Percentiles rank a stretch among this genome's conserved stretches.
These are phyloP conservation scores for Mycena kentingensis DNA, from an alignment of 768 basidiomycete genomes.

Conservation along the genomic window DNA sequence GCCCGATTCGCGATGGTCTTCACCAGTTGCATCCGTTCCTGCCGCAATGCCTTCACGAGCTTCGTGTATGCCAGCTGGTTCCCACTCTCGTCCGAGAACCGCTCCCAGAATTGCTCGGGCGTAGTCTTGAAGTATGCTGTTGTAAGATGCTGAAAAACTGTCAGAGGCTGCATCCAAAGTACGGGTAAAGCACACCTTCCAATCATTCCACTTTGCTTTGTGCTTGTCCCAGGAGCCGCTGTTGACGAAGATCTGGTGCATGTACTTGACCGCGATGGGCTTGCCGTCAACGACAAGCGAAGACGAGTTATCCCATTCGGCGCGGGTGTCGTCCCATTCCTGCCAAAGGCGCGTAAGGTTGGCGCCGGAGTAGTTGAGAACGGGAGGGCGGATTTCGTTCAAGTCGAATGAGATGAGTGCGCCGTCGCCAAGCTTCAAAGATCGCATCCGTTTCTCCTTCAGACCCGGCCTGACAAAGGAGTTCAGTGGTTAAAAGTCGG, in stretches of 20 bases:
- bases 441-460: too few relatives aligned
- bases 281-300: constrained; percentile 19
- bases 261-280: constrained; percentile 7
- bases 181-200: constrained; percentile 14
- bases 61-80: constrained; percentile 18
- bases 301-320: constrained; percentile 23
- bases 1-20: constrained; percentile 10
- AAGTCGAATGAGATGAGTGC: too few relatives aligned
- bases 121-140: constrained; percentile 15
- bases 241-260: constrained; percentile 10
- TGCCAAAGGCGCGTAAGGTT: constrained; percentile 24
- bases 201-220: constrained; percentile 18
- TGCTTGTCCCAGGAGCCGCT: constrained; percentile 7
- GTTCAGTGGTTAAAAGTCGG: too few relatives aligned
- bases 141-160: constrained; percentile 15
- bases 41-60: constrained; percentile 10
- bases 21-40: constrained; percentile 9
- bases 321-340: constrained; percentile 30
- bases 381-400: constrained; percentile 2
- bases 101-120: constrained; percentile 21
- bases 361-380: constrained; percentile 22
- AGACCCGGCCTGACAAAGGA: too few relatives aligned
- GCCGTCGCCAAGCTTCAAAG: too few relatives aligned
- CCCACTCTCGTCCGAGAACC: constrained; percentile 18
- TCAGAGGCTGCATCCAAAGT: background rate